Evolutionary conservation across 306 rosid genomes (phyloP).

Genomic region (Carpinus viminea): DNA sequence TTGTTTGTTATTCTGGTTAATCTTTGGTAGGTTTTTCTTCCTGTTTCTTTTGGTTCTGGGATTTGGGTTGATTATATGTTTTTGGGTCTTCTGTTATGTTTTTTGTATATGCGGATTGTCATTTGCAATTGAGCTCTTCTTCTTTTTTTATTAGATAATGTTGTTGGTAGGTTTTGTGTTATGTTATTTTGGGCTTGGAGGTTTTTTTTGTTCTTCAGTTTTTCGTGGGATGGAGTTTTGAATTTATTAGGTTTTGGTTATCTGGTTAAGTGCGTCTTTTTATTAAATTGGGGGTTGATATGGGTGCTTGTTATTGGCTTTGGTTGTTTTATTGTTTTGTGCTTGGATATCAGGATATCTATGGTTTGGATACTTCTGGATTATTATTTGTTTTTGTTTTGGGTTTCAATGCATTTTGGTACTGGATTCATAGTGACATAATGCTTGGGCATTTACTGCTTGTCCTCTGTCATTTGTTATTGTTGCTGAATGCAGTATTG

Average conservation of each 20-base stretch:
- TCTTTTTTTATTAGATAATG: neutral
- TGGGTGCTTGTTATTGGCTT: neutral
- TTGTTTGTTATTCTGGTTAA: neutral
- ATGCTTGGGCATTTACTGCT: slow-evolving; percentile 3
- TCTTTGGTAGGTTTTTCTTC: slow-evolving; percentile 8
- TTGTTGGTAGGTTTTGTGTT: neutral
- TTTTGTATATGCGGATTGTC: neutral
- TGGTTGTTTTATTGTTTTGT: neutral
- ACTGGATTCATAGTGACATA: neutral
- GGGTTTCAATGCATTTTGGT: neutral
- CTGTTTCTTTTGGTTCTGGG: neutral
- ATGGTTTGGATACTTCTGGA: neutral
- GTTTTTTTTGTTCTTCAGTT: neutral
- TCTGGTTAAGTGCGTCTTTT: too few relatives aligned
- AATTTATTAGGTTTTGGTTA: neutral
- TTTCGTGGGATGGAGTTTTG: neutral
- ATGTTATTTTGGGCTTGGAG: neutral
- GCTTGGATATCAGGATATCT: neutral
- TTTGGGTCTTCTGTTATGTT: slow-evolving; percentile 6
- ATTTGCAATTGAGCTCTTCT: neutral
- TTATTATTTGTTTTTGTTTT: neutral
- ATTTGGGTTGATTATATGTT: neutral
- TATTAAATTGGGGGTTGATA: neutral
- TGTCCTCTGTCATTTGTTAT: neutral
- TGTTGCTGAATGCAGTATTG: neutral